Evolutionary conservation across 257 asterid genomes (phyloP).

Genomic region (Lithospermum erythrorhizon): DNA sequence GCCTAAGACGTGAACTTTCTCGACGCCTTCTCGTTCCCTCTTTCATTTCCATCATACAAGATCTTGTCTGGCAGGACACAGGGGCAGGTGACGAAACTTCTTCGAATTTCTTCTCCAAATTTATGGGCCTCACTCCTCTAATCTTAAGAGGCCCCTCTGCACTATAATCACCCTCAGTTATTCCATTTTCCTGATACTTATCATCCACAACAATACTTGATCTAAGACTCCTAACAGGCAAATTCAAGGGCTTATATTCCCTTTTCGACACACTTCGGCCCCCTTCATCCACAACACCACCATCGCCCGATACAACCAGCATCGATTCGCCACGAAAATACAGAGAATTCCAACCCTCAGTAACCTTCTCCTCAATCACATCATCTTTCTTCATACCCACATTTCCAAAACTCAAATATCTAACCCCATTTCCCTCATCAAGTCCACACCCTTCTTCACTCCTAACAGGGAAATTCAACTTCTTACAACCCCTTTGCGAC

Average conservation of each 20-base stretch:
- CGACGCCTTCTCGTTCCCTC: slow-evolving; percentile 19
- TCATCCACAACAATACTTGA: slow-evolving; percentile 27
- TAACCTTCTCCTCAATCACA: slow-evolving; percentile 15
- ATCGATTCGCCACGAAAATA: slow-evolving; percentile 38
- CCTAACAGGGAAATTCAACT: slow-evolving; percentile 70
- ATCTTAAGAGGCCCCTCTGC: slow-evolving; percentile 21
- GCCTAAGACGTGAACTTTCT: slow-evolving; percentile 27
- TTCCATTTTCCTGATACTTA: slow-evolving; percentile 16
- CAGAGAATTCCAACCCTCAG: slow-evolving; percentile 32
- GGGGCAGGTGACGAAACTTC: slow-evolving; percentile 30
- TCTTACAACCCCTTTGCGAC: slow-evolving; percentile 33
- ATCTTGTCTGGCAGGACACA: slow-evolving; percentile 43
- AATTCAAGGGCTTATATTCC: slow-evolving; percentile 60
- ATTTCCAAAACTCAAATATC: no score
- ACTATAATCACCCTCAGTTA: slow-evolving; percentile 14
- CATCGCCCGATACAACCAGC: slow-evolving; percentile 45
- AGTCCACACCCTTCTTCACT: not conserved
- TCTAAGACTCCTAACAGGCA: slow-evolving; percentile 71
- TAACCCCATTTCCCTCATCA: no score
- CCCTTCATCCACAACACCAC: slow-evolving; percentile 19
- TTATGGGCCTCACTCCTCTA: slow-evolving; percentile 41
- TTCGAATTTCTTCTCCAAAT: slow-evolving; percentile 54
- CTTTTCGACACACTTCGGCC: slow-evolving; percentile 3
- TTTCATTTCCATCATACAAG: slow-evolving; percentile 28
- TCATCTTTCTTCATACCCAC: slow-evolving; percentile 6